Evolutionary conservation across 1,284 basidiomycete species (phyloP), one percentile per base, ranked within the genome.

Genomic region (Boletus mariae): DNA sequence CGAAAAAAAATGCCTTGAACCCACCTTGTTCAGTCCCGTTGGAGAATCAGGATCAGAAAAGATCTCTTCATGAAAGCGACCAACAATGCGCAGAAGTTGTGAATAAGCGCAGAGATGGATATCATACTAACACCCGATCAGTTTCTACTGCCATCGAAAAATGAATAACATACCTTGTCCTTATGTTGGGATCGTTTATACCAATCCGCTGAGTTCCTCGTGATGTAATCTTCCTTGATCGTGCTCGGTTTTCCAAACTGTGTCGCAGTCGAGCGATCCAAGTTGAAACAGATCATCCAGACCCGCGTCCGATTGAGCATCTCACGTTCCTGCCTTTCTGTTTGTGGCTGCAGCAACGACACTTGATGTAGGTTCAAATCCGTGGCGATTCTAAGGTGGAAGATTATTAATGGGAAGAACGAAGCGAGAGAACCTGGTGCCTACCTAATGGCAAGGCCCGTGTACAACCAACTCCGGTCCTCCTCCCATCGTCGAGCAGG

Each of bases 241-340:
- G 89, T 91, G 25, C 85, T 85, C 3, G 90, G 89, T 68, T 93
- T 93, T 20, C 92, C 91, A 65, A 92, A 90, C 68, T 94, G 92
- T 15, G 90, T 90, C 11, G 90, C 84, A 3, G 85, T 88, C 31
- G 86, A 90, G 17, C 88, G 80, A 69, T 94, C 92, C 49, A 93
- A 62, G 65, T 90, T 90, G 72, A 87, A 92, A 68, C 91, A 93
- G 53, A 90, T 86, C 78, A 92, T 82, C 92, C 91, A 94, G 20
- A 89, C 84, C 15, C 92, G 76, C 40, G 82, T 83, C 54, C 86
- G 82, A 67, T 94, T 94, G 61, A 94, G 69, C 43, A 89, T 78
- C 71, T 94, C 92, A 15, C 91, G 79, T 65, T 90, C 88, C 57
- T 90, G 82, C 45, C 73, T 77, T 66, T 90, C 86, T 26, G 75